These are phyloP conservation scores for Ceratobasidium sp. DNA, from an alignment of 1,284 basidiomycete genomes.

Conservation along the genomic window DNA sequence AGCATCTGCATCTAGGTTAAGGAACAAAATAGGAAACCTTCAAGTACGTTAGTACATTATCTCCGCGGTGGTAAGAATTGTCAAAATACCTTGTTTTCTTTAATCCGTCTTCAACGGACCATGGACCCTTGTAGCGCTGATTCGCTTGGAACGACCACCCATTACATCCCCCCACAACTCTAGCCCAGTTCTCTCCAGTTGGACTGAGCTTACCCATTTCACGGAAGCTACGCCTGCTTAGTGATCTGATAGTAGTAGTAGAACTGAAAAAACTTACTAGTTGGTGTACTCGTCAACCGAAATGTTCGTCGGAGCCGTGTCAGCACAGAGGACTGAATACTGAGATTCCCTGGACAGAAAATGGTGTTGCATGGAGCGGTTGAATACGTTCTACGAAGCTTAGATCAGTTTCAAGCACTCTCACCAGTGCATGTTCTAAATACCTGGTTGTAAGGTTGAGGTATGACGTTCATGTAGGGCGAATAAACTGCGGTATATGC, in stretches of 20 bases:
- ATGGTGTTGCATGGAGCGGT: slow-evolving; percentile 37
- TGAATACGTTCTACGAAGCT: slow-evolving; percentile 24
- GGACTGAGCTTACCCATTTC: slow-evolving; percentile 46
- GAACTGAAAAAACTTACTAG: slow-evolving; percentile 15
- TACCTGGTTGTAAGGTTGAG: slow-evolving; percentile 15
- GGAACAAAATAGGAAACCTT: slow-evolving; percentile 9
- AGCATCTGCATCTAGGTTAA: slow-evolving; percentile 10
- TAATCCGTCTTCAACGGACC: slow-evolving; percentile 48
- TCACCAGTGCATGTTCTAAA: neutral
- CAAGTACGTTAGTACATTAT: neutral
- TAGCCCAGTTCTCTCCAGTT: slow-evolving; percentile 47
- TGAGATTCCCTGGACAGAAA: slow-evolving; percentile 9
- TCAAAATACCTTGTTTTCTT: slow-evolving; percentile 45
- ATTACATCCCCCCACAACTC: slow-evolving; percentile 38
- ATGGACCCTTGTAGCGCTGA: slow-evolving; percentile 50
- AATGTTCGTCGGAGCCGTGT: slow-evolving; percentile 25
- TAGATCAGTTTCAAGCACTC: neutral
- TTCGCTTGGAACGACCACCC: slow-evolving; percentile 41
- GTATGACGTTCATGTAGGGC: neutral
- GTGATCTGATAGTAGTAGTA: neutral
- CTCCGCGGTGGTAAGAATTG: too few species aligned
- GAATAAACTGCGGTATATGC: neutral
- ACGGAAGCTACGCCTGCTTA: neutral
- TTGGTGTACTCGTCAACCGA: slow-evolving; percentile 6
- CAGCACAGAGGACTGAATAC: slow-evolving; percentile 13